phyloP scores from a whole-genome alignment of 257 asterid genomes.

The Paraleonurus japonicus region DNA sequence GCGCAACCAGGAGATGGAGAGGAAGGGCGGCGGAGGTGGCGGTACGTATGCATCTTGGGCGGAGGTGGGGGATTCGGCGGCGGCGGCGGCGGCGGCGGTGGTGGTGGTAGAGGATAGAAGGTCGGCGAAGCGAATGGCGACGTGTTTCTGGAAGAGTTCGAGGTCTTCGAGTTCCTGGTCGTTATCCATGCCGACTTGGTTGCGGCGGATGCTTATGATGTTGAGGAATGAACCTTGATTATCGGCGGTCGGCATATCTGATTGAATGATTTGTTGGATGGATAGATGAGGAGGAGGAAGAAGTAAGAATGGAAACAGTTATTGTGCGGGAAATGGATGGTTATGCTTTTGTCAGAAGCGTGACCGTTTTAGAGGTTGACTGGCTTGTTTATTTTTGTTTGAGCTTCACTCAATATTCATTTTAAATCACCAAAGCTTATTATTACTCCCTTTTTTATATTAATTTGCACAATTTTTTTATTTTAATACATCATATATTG shows the following conservation, averaged over 20 bases:
- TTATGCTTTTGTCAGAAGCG: slow-evolving; percentile 26
- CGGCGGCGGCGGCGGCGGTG: background rate
- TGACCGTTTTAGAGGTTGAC: slow-evolving; percentile 35
- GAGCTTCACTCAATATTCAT: too few species aligned
- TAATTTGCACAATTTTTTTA: too few species aligned
- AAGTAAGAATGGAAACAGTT: slow-evolving; percentile 13
- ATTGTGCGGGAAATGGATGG: slow-evolving; percentile 15
- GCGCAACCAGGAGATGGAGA: slow-evolving; percentile 75
- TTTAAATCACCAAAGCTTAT: too few species aligned
- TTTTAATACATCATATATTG: too few species aligned
- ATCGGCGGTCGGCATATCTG: slow-evolving; percentile 57
- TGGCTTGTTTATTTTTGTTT: background rate
- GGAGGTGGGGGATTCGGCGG: slow-evolving; percentile 29
- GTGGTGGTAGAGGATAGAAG: slow-evolving; percentile 40
- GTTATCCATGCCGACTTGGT: slow-evolving; percentile 61
- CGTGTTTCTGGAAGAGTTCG: slow-evolving; percentile 82
- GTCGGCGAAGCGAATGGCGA: slow-evolving; percentile 65
- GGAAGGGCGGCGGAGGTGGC: slow-evolving; percentile 40
- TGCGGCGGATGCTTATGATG: slow-evolving; percentile 94
- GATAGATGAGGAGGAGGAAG: background rate
- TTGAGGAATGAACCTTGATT: slow-evolving; percentile 73
- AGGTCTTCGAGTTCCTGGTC: slow-evolving; percentile 79
- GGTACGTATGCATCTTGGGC: slow-evolving; percentile 13
- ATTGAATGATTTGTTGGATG: background rate
- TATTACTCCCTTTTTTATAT: too few species aligned